A percentile compares a stretch with the other conserved stretches of the same genome.
Conservation (phyloP, 169 alveolate species). For the Perkinsus olseni region DNA sequence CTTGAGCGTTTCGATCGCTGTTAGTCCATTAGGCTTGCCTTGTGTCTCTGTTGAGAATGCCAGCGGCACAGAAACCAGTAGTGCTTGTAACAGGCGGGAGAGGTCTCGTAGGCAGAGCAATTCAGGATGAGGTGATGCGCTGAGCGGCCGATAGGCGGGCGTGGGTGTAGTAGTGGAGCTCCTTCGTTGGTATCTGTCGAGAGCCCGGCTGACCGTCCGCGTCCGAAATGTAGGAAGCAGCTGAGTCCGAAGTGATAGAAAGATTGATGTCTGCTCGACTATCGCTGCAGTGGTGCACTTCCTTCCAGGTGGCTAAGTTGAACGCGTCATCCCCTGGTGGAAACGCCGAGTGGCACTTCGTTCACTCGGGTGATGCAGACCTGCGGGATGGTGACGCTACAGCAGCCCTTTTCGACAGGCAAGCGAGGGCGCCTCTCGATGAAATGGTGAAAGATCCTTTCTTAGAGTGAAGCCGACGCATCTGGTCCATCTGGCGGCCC, state of each 20-base stretch:
- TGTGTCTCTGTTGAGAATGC: background rate
- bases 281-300: too few relatives aligned
- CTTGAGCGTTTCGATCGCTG: background rate
- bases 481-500: constrained; percentile 42
- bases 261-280: too few relatives aligned
- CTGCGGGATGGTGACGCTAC: background rate
- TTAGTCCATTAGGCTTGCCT: too few relatives aligned
- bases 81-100: background rate
- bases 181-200: too few relatives aligned
- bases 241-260: too few relatives aligned
- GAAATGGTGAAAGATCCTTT: background rate
- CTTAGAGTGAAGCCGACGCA: constrained; percentile 20
- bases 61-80: background rate
- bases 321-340: background rate
- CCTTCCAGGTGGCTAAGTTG: background rate
- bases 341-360: background rate
- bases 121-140: background rate
- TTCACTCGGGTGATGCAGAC: background rate
- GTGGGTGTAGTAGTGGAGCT: too few relatives aligned
- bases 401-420: background rate
- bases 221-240: too few relatives aligned
- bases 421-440: background rate
- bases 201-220: too few relatives aligned
- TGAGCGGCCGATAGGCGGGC: too few relatives aligned
- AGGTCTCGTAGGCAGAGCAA: background rate